These are phyloP conservation scores for Tuber borchii DNA, from an alignment of 495 filamentous ascomycete species.

Conservation along the genomic window DNA sequence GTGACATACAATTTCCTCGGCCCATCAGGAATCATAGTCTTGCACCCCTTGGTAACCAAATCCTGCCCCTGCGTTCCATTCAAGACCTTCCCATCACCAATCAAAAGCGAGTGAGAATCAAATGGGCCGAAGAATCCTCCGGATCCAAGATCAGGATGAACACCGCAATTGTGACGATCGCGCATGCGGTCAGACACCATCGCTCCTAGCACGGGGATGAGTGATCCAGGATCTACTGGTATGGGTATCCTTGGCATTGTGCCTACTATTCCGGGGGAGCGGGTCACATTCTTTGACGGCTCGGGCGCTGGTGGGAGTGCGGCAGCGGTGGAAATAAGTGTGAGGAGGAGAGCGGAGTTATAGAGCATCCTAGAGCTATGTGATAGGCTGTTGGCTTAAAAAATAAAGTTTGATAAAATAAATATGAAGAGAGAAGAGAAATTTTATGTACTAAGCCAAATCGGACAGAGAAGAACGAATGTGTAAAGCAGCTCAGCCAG, in stretches of 20 bases:
- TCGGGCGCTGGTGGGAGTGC: not conserved
- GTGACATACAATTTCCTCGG: not conserved
- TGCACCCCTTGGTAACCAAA: not conserved
- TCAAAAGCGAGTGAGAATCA: too few relatives aligned
- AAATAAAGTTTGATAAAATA: not conserved
- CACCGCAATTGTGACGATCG: too few relatives aligned
- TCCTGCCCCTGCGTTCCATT: not conserved
- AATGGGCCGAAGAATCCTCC: too few relatives aligned
- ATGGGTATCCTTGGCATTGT: not conserved
- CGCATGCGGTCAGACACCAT: too few relatives aligned
- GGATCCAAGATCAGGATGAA: too few relatives aligned
- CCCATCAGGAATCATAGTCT: not conserved
- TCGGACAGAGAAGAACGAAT: not conserved
- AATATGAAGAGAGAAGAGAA: not conserved
- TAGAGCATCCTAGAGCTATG: not conserved
- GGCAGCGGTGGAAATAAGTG: not conserved
- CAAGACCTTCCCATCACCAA: too few relatives aligned
- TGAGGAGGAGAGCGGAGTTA: not conserved
- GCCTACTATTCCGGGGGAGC: not conserved
- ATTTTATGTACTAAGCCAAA: not conserved
- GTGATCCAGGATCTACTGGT: too few relatives aligned
- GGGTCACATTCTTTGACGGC: not conserved
- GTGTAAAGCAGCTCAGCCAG: not conserved
- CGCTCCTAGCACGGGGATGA: too few relatives aligned
- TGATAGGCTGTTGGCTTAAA: not conserved